phyloP scores from a whole-genome alignment of 768 basidiomycete genomes.

The Naematelia encephala region DNA sequence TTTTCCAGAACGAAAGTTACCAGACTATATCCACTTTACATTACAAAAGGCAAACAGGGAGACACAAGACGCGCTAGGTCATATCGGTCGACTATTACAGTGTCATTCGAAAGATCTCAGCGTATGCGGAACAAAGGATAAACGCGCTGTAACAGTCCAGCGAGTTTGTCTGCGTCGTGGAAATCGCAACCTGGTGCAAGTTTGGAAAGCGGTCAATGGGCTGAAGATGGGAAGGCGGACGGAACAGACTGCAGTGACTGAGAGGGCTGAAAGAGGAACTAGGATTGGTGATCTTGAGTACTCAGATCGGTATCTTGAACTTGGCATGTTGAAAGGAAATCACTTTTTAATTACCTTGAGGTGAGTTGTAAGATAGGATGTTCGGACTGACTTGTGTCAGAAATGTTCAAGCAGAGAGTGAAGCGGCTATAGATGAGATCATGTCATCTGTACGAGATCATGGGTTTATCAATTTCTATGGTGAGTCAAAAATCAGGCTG shows the following conservation, averaged over 20 bases:
- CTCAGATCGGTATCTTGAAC: conserved; percentile 72
- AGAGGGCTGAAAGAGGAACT: conserved; percentile 83
- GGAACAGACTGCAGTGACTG: conserved; percentile 59
- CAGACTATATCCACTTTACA: conserved; percentile 89
- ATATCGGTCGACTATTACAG: conserved; percentile 74
- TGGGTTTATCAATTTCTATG: conserved; percentile 98
- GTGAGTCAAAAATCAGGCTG: conserved; percentile 58
- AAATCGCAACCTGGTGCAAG: conserved; percentile 63
- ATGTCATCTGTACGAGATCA: conserved; percentile 72
- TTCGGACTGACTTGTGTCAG: conserved; percentile 53
- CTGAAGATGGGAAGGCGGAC: conserved; percentile 59
- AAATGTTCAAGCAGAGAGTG: conserved; percentile 75
- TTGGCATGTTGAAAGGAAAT: conserved; percentile 97
- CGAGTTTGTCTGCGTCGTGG: conserved; percentile 58
- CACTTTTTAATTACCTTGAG: conserved; percentile 89
- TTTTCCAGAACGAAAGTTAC: conserved; percentile 29
- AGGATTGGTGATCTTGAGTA: conserved; percentile 85
- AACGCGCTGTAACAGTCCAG: conserved; percentile 93
- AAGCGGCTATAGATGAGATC: conserved; percentile 68
- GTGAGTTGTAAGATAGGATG: conserved; percentile 54
- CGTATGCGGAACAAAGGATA: conserved; percentile 96
- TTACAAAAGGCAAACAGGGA: conserved; percentile 97
- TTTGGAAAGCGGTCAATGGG: conserved; percentile 79
- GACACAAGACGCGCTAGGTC: conserved; percentile 84
- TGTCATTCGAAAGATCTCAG: conserved; percentile 74